Conservation (phyloP, 179 eudicot species). For the Drosera spatulata region DNA sequence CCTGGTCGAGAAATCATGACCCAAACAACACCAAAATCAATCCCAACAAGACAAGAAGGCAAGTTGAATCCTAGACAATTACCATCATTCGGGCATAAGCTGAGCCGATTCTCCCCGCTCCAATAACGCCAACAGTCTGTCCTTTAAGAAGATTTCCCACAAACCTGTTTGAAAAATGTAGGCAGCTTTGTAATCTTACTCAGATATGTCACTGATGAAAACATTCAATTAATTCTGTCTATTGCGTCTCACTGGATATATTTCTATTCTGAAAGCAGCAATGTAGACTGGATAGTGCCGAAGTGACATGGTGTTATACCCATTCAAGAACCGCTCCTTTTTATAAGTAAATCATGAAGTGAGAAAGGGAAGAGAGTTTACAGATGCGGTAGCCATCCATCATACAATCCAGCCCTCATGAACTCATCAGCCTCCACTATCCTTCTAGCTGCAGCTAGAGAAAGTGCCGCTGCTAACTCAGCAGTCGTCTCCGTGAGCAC, state of each 20-base stretch:
- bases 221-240: too few relatives aligned
- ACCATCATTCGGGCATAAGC: constrained; percentile 99
- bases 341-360: neutral
- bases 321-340: too few relatives aligned
- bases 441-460: constrained; percentile 87
- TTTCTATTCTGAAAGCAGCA: too few relatives aligned
- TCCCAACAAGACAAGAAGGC: neutral
- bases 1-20: too few relatives aligned
- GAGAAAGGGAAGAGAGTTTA: constrained; percentile 16
- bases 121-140: constrained; percentile 96
- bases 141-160: constrained; percentile 98
- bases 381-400: constrained; percentile 98
- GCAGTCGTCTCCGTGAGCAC: constrained; percentile 98
- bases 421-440: constrained; percentile 97
- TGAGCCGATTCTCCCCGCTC: constrained; percentile 97
- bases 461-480: constrained; percentile 90
- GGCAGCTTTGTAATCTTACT: neutral
- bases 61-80: constrained; percentile 1
- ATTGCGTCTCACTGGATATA: too few relatives aligned
- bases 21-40: neutral
- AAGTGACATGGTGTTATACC: too few relatives aligned
- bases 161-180: constrained; percentile 36
- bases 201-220: too few relatives aligned
- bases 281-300: too few relatives aligned
- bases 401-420: constrained; percentile 88